Percentiles rank a stretch among this genome's conserved stretches.
phyloP scores from a whole-genome alignment of 2,329 filamentous ascomycete genomes.

The Alternaria brassicae region DNA sequence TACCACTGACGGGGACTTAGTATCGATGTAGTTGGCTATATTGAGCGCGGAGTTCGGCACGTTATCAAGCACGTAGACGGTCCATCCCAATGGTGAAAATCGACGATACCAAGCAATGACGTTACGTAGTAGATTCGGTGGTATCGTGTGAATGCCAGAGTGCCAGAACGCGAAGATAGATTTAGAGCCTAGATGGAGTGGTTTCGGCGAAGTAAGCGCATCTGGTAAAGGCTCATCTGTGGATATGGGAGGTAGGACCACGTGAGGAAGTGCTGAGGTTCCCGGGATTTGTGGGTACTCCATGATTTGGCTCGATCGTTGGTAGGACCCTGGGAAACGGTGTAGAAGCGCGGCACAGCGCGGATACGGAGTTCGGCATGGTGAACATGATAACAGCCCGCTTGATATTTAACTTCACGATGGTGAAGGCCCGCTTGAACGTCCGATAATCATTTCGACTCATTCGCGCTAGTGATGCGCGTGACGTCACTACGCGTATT shows the following conservation, averaged over 20 bases:
- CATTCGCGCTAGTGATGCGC: neutral
- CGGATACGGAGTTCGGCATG: neutral
- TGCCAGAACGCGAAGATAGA: slow-evolving; percentile 69
- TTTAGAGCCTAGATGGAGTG: slow-evolving; percentile 55
- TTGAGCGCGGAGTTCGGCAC: slow-evolving; percentile 56
- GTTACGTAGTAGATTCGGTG: slow-evolving; percentile 61
- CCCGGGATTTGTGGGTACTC: neutral
- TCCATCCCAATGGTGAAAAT: slow-evolving; percentile 61
- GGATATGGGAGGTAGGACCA: neutral
- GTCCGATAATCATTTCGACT: slow-evolving; percentile 1
- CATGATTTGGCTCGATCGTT: neutral
- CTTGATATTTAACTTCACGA: neutral
- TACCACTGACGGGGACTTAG: slow-evolving; percentile 54
- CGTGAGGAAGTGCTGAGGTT: neutral
- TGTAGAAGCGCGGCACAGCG: no score
- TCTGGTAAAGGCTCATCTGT: slow-evolving; percentile 8
- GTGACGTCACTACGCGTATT: neutral
- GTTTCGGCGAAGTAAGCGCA: slow-evolving; percentile 30
- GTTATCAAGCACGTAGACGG: slow-evolving; percentile 60
- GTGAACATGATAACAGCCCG: neutral
- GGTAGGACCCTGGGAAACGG: neutral
- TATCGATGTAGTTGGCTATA: slow-evolving; percentile 59
- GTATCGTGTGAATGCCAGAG: slow-evolving; percentile 58
- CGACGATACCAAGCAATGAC: slow-evolving; percentile 63
- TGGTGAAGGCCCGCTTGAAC: neutral